Conservation (phyloP, 805 yeast genomes). For the Candida cerambycidarum region DNA sequence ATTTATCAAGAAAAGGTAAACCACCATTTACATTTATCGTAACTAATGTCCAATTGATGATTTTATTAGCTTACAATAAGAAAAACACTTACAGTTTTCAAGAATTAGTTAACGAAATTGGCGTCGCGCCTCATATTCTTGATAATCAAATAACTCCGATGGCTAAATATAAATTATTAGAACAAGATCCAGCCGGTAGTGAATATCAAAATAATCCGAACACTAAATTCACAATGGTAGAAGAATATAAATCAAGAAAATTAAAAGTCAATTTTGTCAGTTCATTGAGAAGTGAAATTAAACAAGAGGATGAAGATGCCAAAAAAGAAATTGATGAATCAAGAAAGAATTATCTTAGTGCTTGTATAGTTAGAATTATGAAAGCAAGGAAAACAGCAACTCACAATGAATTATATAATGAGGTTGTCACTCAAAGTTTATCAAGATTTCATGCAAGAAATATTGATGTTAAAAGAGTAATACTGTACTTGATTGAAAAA, state of each 20-base stretch:
- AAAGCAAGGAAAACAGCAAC: conserved; percentile 81
- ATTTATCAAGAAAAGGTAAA: conserved; percentile 75
- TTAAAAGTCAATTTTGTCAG: conserved; percentile 76
- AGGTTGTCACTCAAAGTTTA: conserved; percentile 82
- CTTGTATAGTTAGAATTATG: conserved; percentile 95
- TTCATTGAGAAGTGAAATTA: conserved; percentile 51
- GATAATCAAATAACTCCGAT: conserved; percentile 79
- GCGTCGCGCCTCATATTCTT: conserved; percentile 61
- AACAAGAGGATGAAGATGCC: conserved; percentile 70
- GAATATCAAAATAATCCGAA: conserved; percentile 45
- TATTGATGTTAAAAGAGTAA: conserved; percentile 81
- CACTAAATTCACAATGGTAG: conserved; percentile 67
- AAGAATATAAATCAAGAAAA: conserved; percentile 82
- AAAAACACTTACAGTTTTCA: conserved; percentile 56
- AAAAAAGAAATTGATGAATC: conserved; percentile 83
- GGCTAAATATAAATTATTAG: conserved; percentile 71
- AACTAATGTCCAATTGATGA: conserved; percentile 83
- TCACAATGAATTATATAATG: conserved; percentile 81
- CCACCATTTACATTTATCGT: conserved; percentile 81
- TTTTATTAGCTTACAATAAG: conserved; percentile 80
- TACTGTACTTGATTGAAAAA: conserved; percentile 80
- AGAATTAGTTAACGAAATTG: conserved; percentile 66
- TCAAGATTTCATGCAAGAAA: conserved; percentile 82
- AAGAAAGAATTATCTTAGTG: conserved; percentile 80
- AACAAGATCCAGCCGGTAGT: conserved; percentile 62